These are phyloP conservation scores for Macrotyloma uniflorum DNA, from an alignment of 306 rosid genomes.

Conservation along the genomic window DNA sequence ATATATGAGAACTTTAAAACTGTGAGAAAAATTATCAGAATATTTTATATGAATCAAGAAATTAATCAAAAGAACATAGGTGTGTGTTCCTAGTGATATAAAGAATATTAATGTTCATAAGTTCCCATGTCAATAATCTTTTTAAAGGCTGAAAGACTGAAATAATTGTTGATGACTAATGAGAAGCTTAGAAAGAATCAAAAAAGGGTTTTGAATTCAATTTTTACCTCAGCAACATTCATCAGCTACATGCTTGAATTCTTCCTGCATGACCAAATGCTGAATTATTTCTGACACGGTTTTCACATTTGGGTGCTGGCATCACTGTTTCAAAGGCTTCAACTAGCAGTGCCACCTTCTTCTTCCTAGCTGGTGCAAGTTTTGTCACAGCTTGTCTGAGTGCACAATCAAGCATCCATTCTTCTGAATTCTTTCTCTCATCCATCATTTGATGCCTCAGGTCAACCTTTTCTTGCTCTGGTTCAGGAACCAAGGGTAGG, in stretches of 20 bases:
- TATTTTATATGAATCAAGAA: background rate
- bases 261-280: conserved; percentile 52
- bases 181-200: background rate
- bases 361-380: conserved; percentile 94
- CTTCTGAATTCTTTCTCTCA: conserved; percentile 78
- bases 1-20: no score
- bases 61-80: background rate
- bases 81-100: background rate
- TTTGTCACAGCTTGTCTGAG: conserved; percentile 71
- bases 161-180: background rate
- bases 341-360: conserved; percentile 89
- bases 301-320: conserved; percentile 67
- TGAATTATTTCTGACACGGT: conserved; percentile 43
- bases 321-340: conserved; percentile 87
- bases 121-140: background rate
- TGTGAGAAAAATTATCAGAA: no score
- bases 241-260: conserved; percentile 85
- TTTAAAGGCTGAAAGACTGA: background rate
- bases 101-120: background rate
- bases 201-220: background rate
- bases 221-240: conserved; percentile 40
- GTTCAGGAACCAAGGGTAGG: conserved; percentile 67
- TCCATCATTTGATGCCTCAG: conserved; percentile 86
- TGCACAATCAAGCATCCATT: conserved; percentile 94
- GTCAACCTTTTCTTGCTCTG: conserved; percentile 73